phyloP scores from a whole-genome alignment of 2,329 filamentous ascomycete species.

The Falciphora oryzae region DNA sequence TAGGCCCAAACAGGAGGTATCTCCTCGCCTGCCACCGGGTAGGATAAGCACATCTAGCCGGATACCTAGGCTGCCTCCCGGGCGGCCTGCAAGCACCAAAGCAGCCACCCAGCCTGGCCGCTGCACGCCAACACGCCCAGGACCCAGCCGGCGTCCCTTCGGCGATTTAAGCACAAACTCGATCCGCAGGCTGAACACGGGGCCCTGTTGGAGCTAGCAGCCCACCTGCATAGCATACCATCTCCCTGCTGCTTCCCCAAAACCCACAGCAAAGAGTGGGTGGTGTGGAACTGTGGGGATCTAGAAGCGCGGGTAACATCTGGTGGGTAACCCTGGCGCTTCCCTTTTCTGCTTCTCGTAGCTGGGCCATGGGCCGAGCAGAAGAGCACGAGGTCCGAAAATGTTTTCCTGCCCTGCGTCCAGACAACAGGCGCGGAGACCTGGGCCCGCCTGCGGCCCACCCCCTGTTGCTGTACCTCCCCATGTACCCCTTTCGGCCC shows the following conservation, averaged over 20 bases:
- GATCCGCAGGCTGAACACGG: neutral
- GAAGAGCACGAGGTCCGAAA: neutral
- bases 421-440: neutral
- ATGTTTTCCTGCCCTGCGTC: neutral
- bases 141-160: slow-evolving; percentile 6
- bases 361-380: neutral
- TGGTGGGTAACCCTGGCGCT: neutral
- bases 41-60: neutral
- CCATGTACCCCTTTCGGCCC: neutral
- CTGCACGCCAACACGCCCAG: neutral
- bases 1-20: neutral
- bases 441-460: neutral
- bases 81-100: too few species aligned
- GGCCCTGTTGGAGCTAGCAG: neutral
- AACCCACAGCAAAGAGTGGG: neutral
- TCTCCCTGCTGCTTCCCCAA: neutral
- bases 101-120: too few species aligned
- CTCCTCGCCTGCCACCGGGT: neutral
- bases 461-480: neutral
- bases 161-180: slow-evolving; percentile 5
- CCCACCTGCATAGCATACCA: neutral
- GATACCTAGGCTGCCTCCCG: too few species aligned
- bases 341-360: neutral
- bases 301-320: neutral
- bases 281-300: slow-evolving; percentile 1